These are phyloP conservation scores for Leptodermis oblonga DNA, from an alignment of 257 asterid genomes.

Conservation along the genomic window DNA sequence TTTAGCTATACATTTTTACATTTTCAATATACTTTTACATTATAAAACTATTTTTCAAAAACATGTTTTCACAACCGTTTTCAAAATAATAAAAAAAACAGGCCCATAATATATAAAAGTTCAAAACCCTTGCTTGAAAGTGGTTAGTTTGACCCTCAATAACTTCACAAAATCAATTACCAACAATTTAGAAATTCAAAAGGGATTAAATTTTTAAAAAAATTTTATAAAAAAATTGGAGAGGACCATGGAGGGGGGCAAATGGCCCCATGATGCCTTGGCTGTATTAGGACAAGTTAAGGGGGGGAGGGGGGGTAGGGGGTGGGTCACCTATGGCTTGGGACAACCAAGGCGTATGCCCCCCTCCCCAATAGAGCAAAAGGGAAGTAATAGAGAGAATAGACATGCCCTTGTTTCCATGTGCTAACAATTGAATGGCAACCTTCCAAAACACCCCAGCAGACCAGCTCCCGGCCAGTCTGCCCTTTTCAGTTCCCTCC, in stretches of 20 bases:
- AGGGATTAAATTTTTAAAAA: too few relatives aligned
- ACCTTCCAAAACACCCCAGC: constrained; percentile 61
- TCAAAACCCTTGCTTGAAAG: too few relatives aligned
- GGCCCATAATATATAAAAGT: too few relatives aligned
- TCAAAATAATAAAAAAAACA: too few relatives aligned
- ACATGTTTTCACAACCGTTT: too few relatives aligned
- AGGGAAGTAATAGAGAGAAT: constrained; percentile 43
- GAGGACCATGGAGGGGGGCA: constrained; percentile 40
- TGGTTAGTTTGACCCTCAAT: too few relatives aligned
- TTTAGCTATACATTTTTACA: too few relatives aligned
- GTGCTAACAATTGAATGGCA: constrained; percentile 64
- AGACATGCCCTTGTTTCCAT: constrained; percentile 67
- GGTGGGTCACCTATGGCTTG: constrained; percentile 58
- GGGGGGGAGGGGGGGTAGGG: constrained; percentile 39
- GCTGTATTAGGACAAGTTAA: constrained; percentile 63
- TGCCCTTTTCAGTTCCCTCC: neutral
- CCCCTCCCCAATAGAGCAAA: constrained; percentile 54
- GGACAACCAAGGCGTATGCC: constrained; percentile 69
- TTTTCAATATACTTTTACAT: too few relatives aligned
- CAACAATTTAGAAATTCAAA: too few relatives aligned
- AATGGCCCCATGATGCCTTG: constrained; percentile 70
- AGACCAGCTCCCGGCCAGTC: constrained; percentile 10
- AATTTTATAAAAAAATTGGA: too few relatives aligned
- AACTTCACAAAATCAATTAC: too few relatives aligned
- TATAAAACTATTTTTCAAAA: too few relatives aligned